A percentile compares a stretch with the other conserved stretches of the same genome.
These are phyloP conservation scores for Mariannaea sp. DNA, from an alignment of 2,329 filamentous ascomycete species.

Conservation along the genomic window DNA sequence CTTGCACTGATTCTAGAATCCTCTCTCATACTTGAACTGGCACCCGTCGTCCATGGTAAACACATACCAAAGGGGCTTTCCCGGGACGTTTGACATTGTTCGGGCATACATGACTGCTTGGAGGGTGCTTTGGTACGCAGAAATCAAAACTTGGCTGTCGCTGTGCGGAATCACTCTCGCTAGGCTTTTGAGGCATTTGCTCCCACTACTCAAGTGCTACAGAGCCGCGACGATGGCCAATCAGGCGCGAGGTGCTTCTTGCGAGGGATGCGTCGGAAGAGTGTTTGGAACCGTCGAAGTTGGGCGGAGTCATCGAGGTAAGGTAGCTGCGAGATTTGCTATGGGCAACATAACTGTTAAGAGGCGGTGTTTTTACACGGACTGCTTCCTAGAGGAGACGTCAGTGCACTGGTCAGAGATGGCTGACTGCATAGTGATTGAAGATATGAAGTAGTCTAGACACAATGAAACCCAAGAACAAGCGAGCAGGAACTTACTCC, in stretches of 20 bases:
- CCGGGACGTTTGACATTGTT: slow-evolving; percentile 51
- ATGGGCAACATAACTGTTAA: slow-evolving; percentile 46
- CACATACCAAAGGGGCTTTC: slow-evolving; percentile 54
- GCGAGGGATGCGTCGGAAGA: slow-evolving; percentile 4
- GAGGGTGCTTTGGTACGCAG: slow-evolving; percentile 56
- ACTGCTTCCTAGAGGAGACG: slow-evolving; percentile 49
- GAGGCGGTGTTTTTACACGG: slow-evolving; percentile 53
- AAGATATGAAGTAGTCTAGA: no score
- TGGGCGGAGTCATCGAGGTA: slow-evolving; percentile 45
- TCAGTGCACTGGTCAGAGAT: slow-evolving; percentile 7
- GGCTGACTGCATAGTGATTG: no score
- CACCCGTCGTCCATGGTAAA: slow-evolving; percentile 52
- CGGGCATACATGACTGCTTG: slow-evolving; percentile 57
- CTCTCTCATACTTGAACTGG: slow-evolving; percentile 12
- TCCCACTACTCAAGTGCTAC: slow-evolving; percentile 46
- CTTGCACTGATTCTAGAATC: background rate
- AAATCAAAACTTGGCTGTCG: slow-evolving; percentile 48
- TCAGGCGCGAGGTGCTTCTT: slow-evolving; percentile 23
- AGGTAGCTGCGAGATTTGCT: slow-evolving; percentile 50
- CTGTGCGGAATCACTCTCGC: slow-evolving; percentile 27
- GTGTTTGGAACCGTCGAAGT: slow-evolving; percentile 5
- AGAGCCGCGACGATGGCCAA: slow-evolving; percentile 31
- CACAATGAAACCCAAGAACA: no score
- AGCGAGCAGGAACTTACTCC: slow-evolving; percentile 40
- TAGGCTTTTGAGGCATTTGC: slow-evolving; percentile 31